Percentiles rank a stretch among this genome's conserved stretches.
phyloP scores from a whole-genome alignment of 1,139 yeast genomes.

The Keqinozyma sinolaborantium region DNA sequence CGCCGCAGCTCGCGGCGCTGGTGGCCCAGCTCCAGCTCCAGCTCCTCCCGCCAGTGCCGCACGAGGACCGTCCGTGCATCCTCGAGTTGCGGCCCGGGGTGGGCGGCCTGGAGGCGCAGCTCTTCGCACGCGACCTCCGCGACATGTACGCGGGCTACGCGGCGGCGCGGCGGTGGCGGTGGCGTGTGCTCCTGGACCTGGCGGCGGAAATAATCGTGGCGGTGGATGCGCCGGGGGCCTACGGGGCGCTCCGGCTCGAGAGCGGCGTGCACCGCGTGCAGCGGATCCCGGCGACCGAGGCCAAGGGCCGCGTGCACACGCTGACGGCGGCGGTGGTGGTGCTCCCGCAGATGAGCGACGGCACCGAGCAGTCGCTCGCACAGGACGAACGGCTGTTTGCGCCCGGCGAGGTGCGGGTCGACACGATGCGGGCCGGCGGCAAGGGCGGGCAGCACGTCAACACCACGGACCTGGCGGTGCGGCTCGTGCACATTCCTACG shows the following conservation, averaged over 20 bases:
- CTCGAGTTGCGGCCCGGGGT: constrained; percentile 92
- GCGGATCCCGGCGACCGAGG: constrained; percentile 88
- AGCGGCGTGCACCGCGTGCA: constrained; percentile 98
- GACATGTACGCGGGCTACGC: constrained; percentile 81
- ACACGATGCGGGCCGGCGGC: constrained; percentile 95
- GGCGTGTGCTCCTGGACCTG: constrained; percentile 56
- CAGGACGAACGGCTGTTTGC: constrained; percentile 73
- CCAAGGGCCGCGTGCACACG: constrained; percentile 92
- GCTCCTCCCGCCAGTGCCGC: constrained; percentile 73
- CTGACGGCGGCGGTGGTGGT: constrained; percentile 96
- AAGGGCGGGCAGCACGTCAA: constrained; percentile 99
- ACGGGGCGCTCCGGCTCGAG: constrained; percentile 70
- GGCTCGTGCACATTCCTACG: constrained; percentile 88
- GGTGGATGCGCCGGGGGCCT: constrained; percentile 75
- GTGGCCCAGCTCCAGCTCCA: constrained; percentile 56
- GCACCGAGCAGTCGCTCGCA: constrained; percentile 52
- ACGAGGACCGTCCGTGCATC: constrained; percentile 74
- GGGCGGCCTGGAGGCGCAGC: constrained; percentile 92
- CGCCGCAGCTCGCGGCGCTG: too few species aligned
- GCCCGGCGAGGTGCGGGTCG: constrained; percentile 86
- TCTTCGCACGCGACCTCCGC: constrained; percentile 77
- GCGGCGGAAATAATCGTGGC: constrained; percentile 75
- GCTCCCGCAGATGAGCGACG: constrained; percentile 70
- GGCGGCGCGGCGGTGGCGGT: constrained; percentile 62
- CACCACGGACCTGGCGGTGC: constrained; percentile 95